These are phyloP conservation scores for Citrus australasica DNA, from an alignment of 345 rosid species.

Conservation along the genomic window DNA sequence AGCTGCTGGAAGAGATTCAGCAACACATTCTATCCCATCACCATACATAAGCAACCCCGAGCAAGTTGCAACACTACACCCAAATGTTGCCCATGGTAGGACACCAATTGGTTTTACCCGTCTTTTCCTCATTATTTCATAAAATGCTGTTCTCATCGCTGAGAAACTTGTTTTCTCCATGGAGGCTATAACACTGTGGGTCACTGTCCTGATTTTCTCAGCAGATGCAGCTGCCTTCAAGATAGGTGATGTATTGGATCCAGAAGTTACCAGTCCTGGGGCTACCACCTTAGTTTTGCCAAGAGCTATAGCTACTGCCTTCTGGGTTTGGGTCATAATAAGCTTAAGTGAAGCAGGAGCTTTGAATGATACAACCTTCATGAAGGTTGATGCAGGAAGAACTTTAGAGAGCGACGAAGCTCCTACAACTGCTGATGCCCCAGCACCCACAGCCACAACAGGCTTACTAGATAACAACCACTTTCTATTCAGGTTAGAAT, in stretches of 20 bases:
- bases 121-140: conserved; percentile 91
- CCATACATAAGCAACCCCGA: conserved; percentile 61
- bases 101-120: conserved; percentile 48
- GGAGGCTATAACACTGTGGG: conserved; percentile 75
- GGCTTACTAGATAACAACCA: conserved; percentile 53
- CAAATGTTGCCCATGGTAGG: conserved; percentile 84
- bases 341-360: conserved; percentile 62
- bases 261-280: conserved; percentile 70
- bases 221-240: conserved; percentile 74
- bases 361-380: conserved; percentile 59
- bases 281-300: conserved; percentile 60
- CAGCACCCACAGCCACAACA: conserved; percentile 85
- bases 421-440: conserved; percentile 83
- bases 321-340: conserved; percentile 63
- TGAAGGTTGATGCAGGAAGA: conserved; percentile 64
- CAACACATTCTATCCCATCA: conserved; percentile 93
- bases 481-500: conserved; percentile 37
- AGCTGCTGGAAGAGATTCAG: conserved; percentile 80
- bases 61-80: conserved; percentile 78
- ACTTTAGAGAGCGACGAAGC: conserved; percentile 78
- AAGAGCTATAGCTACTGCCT: conserved; percentile 52
- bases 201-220: conserved; percentile 73
- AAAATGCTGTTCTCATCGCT: conserved; percentile 91
- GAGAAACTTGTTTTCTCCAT: conserved; percentile 92
- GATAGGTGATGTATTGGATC: conserved; percentile 54